Percentiles rank a stretch among this genome's conserved stretches.
These are phyloP conservation scores for Apiospora marii DNA, from an alignment of 2,329 filamentous ascomycete genomes.

Conservation along the genomic window DNA sequence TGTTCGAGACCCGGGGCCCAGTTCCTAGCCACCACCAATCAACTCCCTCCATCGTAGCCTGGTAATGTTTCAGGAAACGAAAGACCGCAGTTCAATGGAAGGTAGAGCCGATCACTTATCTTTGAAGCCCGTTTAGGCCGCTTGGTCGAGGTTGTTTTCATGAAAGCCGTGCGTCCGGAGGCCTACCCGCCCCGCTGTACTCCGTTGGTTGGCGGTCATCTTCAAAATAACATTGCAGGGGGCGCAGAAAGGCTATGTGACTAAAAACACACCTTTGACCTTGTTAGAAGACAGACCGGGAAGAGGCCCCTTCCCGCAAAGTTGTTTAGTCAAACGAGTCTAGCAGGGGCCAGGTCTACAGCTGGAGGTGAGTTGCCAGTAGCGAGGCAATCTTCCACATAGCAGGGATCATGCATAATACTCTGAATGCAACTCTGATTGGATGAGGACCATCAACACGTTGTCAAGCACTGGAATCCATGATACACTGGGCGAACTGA, in stretches of 20 bases:
- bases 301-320: neutral
- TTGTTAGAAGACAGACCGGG: neutral
- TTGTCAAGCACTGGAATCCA: neutral
- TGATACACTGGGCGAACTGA: neutral
- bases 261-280: neutral
- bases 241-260: neutral
- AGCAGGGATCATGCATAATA: neutral
- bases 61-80: neutral
- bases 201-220: neutral
- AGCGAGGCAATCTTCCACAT: neutral
- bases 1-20: neutral
- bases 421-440: neutral
- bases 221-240: neutral
- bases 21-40: neutral
- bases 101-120: neutral
- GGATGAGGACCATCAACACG: neutral
- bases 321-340: neutral
- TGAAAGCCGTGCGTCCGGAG: neutral
- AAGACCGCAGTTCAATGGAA: neutral
- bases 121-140: neutral
- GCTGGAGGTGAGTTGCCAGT: neutral
- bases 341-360: neutral
- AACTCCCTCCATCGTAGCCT: neutral
- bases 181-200: neutral
- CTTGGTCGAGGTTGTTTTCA: neutral